Base-by-base conservation (phyloP, 2,329 filamentous ascomycete genomes). In the Arachnomyces sp. region DNA sequence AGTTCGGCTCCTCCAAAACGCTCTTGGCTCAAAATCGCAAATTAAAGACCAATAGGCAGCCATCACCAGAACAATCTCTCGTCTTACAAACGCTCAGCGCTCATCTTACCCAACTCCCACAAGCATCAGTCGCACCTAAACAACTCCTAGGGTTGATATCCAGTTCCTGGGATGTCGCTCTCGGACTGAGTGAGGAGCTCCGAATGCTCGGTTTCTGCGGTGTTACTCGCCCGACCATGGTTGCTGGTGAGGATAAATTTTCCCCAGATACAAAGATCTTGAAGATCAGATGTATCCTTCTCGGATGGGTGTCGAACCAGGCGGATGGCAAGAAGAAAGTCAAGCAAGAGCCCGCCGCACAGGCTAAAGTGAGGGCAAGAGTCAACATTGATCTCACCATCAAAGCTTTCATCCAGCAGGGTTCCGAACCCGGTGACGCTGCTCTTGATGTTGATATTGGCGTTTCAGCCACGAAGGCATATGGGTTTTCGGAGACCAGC, bases 161-260 rank as follows among this genome's bases (percentile, higher is more conserved):
- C 7, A 45, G 56, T 32, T 63, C 63, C n/a, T 70, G 67, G 67
- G 55, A 65, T 44, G 53, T 59, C 31, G 57, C 59, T 2, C 52
- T 56, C 33, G 57, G 51, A 3, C 51, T 69, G 6, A 61, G 66
- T 37, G 59, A 67, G 42, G 67, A 70, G 45, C 56, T 66, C 29
- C 63, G 61, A 35, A 58, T 66, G 49, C 58, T 70, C 11, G 61
- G 59, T 44, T 65, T 66, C 45, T 63, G 61, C 40, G 67, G 67
- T 20, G 59, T 69, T n/a, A 67, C 65, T 8, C 53, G 61, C 16
- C 54, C 50, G 7, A 51, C 64, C 20, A 50, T 50, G 1, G 54
- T 61, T 9, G n/a, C n/a, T n/a, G 48, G 49, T 4, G 42, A 54
- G 7, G 49, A 51, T 13, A 46, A 47, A 1, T 47, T 53, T 14